Percentiles rank a stretch among this genome's conserved stretches.
Evolutionary conservation across 176 grass and related monocot species (phyloP).

Genomic region (Cymbopogon citratus): DNA sequence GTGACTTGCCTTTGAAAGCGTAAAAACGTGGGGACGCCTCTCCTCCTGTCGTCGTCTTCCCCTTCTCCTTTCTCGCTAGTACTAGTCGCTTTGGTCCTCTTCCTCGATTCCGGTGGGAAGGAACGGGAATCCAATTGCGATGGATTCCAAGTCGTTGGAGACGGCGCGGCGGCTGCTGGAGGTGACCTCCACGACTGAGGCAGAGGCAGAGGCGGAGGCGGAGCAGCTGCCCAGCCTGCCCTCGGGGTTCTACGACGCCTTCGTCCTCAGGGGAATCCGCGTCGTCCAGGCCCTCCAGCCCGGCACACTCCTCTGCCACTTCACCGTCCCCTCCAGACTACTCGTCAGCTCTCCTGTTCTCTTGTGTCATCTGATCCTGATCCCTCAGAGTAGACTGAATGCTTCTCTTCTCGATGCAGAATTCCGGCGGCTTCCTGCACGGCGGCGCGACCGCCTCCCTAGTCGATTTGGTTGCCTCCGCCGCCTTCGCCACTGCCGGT

Average conservation of each 20-base stretch:
- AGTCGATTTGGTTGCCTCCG: slow-evolving; percentile 68
- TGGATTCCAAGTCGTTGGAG: slow-evolving; percentile 29
- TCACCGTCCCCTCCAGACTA: slow-evolving; percentile 71
- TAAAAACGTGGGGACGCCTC: too few species aligned
- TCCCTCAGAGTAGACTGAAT: neutral
- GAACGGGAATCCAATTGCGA: neutral
- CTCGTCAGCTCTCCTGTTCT: slow-evolving; percentile 33
- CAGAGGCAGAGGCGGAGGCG: neutral
- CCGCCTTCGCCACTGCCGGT: slow-evolving; percentile 67
- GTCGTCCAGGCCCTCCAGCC: slow-evolving; percentile 53
- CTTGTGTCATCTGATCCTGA: neutral
- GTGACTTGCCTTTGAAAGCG: neutral
- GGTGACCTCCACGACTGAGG: slow-evolving; percentile 12
- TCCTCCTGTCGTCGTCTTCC: too few species aligned
- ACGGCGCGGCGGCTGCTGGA: slow-evolving; percentile 63
- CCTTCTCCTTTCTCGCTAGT: too few species aligned
- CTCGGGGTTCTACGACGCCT: slow-evolving; percentile 84
- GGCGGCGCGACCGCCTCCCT: slow-evolving; percentile 83
- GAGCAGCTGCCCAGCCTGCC: slow-evolving; percentile 36
- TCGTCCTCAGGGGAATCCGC: slow-evolving; percentile 74
- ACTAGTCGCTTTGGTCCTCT: too few species aligned
- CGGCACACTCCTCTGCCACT: slow-evolving; percentile 70
- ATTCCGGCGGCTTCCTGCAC: slow-evolving; percentile 78
- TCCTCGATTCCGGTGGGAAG: too few species aligned
- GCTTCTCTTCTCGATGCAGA: slow-evolving; percentile 21